Base-by-base conservation (phyloP, 106 monocot species). In the Phalaenopsis equestris region DNA sequence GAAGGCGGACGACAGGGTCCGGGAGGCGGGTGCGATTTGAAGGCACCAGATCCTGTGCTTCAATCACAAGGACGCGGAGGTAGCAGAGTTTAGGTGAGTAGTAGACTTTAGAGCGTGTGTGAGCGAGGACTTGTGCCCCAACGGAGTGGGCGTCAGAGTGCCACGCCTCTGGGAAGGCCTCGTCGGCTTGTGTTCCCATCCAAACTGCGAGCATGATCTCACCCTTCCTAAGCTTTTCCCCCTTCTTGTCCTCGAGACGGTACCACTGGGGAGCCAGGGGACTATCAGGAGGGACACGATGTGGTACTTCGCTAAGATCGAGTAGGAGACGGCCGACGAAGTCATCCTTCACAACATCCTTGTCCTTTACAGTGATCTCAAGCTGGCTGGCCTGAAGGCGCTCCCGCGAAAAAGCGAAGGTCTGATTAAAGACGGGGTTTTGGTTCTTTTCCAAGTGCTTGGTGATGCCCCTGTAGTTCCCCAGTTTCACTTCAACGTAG, bases 171-270 rank as follows among this genome's bases (percentile, higher is more conserved):
- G 93, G 90, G 75, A 97, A 97, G 39, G 94, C 82, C 84, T 97
- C 96, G 72, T 97, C 96, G 42, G 96, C 96, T 76, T 97, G 96
- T 7, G 94, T 97, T 3, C 96, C 96, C 76, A 97, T 76, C 96
- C 96, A 97, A 1, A 94, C 86, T 2, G 91, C 88, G 4, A 97
- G 86, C 96, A 97, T 97, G 55, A 97, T 21, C 87, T 97, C 96
- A 1, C 96, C 96, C 0, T 81, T 75, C 16, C 41, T 76, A 10
- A 82, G 83, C 86, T 90, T 91, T 21, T 81, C 79, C 8, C 87
- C 90, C 38, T 82, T 82, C 86, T 87, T 92, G 82, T 89, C 87
- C 68, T 86, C 85, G 8, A 96, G 75, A 46, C 81, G 67, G 87
- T 96, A 96, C 96, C 96, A 96, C 84, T 92, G 88, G 41, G 96